A percentile compares a stretch with the other conserved stretches of the same genome.
These are phyloP conservation scores for Murraya paniculata DNA, from an alignment of 345 rosid genomes.

Conservation along the genomic window DNA sequence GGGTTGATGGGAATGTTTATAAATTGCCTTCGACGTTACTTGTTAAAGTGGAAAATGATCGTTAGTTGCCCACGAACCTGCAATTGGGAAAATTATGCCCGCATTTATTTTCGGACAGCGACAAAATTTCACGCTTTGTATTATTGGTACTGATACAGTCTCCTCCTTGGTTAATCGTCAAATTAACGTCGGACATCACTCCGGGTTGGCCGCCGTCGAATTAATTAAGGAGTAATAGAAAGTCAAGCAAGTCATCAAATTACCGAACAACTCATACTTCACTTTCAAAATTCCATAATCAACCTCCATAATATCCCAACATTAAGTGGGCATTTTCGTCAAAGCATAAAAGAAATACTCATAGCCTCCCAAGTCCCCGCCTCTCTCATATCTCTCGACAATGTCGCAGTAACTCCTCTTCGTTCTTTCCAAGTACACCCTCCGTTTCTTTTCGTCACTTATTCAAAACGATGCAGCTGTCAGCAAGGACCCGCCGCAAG, in stretches of 20 bases:
- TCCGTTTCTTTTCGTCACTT: neutral
- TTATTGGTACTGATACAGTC: neutral
- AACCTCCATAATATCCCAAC: slow-evolving; percentile 2
- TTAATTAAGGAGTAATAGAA: neutral
- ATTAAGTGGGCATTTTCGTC: slow-evolving; percentile 39
- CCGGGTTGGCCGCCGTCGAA: neutral
- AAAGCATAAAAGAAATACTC: neutral
- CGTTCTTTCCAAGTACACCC: neutral
- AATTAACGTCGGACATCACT: neutral
- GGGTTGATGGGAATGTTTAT: no score
- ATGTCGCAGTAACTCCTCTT: slow-evolving; percentile 20
- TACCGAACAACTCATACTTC: neutral
- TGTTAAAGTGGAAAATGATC: no score
- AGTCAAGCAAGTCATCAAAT: slow-evolving; percentile 5
- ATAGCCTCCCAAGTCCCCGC: neutral
- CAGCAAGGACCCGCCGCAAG: slow-evolving; percentile 77
- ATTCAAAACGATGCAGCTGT: slow-evolving; percentile 54
- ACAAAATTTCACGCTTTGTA: neutral
- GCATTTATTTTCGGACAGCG: neutral
- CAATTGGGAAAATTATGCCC: no score
- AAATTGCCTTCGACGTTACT: no score
- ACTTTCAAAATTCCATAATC: neutral
- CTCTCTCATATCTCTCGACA: neutral
- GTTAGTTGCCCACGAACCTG: no score
- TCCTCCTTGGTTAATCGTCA: neutral